Base-by-base conservation (phyloP, 768 basidiomycete species). In the Asterophora lycoperdoides region DNA sequence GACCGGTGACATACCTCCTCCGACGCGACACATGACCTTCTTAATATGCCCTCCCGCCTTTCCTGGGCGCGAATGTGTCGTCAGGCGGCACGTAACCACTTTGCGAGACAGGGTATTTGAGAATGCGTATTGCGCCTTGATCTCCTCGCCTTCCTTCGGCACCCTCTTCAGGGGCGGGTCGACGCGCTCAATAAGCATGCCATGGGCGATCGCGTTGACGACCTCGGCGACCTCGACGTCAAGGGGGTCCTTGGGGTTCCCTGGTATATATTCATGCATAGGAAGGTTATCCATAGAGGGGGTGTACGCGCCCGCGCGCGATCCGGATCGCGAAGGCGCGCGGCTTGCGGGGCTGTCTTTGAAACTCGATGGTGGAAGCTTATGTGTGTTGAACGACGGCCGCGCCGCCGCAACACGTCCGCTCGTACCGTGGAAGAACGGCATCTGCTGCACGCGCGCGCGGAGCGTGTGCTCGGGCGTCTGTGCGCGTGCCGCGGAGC, bases 21-120 rank as follows among this genome's bases (percentile, higher is more conserved):
- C 91, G 53, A 93, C 86, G 51, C 91, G 83, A 68, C 86, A 90
- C 85, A 94, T 87, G 26, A 93, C 91, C 67, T 91, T 93, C 79
- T 86, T 90, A 56, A 74, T 72, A 55, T 69, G 76, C 40, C 68
- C 70, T 48, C 73, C 72, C 41, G 72, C 64, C 61, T 73, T 74
- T 18, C 74, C 75, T 9, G 77, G 68, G 41, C 91, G 78, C 45
- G 81, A 80, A 61, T 90, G 72, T 39, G 89, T 87, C 38, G 90
- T 88, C 67, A 94, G 68, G 56, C 85, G 79, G 64, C 87, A 89
- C 19, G 83, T 85, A 30, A 94, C 77, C 30, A 84, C 74, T 71
- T 90, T 92, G 56, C 80, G 74, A 54, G 80, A 78, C 56, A 91
- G 65, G 53, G 80, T 63, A 56, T 80, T 91, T 54, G 87, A 80